Evolutionary conservation across 1,284 basidiomycete species (phyloP), one percentile per base, ranked within the genome.

Genomic region (Papiliotrema terrestris): DNA sequence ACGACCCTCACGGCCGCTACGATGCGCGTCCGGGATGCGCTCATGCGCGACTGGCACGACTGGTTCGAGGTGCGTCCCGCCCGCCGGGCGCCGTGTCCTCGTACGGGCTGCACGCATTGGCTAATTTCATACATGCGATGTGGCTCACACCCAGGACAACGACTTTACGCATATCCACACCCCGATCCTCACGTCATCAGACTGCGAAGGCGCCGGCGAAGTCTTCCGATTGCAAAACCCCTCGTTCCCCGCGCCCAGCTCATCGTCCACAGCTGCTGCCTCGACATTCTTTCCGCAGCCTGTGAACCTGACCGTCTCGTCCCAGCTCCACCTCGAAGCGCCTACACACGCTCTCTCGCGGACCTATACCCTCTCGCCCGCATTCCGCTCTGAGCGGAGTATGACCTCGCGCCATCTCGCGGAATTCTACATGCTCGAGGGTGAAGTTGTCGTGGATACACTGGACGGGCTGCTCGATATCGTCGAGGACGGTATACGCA

Each of bases 391-490:
- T 19, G 95, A 99, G 68, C 84, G 85, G 8, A 89, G 86, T 3
- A 83, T 87, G 63, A 98, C 95, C 1, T 85, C 84, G 48, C 82
- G 95, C n/a, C 95, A 99, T 74, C 82, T 99, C 8, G 85, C 91
- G 47, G 96, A 99, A 72, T 99, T 98, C 75, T 96, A 91, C 89
- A 98, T 98, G 95, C 83, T 96, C 54, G 95, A 99, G 77, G 92
- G 89, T 0, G 95, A 96, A 71, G 85, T 89, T 79, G 84, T 89
- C 69, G 65, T 77, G n/a, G 59, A 69, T 4, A 58, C 64, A 6
- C 63, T 80, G 25, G 71, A 75, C 11, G 83, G 83, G 20, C 75
- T 96, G 15, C 88, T 89, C 72, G 77, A 80, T 39, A 78, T 91
- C 22, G 84, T 88, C 1, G 91, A 96, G 74, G 80, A 79, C 22